These are phyloP conservation scores for Lobosporangium transversale DNA, from an alignment of 192 early-diverging fungal species.

Conservation along the genomic window DNA sequence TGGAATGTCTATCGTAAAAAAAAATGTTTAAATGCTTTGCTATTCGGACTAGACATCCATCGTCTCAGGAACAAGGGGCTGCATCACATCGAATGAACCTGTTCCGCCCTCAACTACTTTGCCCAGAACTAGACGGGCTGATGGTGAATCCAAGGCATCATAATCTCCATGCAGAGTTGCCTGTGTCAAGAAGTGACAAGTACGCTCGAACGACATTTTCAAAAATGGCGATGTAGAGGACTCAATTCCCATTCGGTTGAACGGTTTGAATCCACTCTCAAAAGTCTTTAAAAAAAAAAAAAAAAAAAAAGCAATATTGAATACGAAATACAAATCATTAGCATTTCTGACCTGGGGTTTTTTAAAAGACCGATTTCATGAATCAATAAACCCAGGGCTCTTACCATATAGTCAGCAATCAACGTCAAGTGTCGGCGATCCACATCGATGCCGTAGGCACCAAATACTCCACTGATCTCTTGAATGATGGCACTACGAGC, in stretches of 20 bases:
- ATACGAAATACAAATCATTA: neutral
- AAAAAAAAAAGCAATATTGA: neutral
- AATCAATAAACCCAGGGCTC: too few species aligned
- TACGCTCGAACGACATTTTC: constrained; percentile 99
- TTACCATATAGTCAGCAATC: constrained; percentile 98
- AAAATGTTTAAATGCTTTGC: neutral
- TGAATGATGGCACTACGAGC: constrained; percentile 91
- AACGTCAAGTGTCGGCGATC: constrained; percentile 94
- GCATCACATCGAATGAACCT: constrained; percentile 90
- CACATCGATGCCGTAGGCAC: constrained; percentile 92
- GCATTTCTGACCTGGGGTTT: neutral
- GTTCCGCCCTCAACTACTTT: constrained; percentile 93
- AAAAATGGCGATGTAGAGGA: constrained; percentile 94
- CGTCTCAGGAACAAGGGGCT: constrained; percentile 54
- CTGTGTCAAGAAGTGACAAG: constrained; percentile 93
- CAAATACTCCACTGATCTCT: constrained; percentile 93
- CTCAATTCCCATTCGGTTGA: constrained; percentile 94
- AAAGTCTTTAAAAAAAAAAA: constrained; percentile 72
- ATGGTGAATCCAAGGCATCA: constrained; percentile 90
- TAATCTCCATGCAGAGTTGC: constrained; percentile 91
- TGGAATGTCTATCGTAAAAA: neutral
- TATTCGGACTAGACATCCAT: constrained; percentile 13
- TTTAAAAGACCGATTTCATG: neutral
- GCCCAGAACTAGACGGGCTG: constrained; percentile 93
- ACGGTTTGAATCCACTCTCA: constrained; percentile 98